Conservation (phyloP, 345 rosid genomes). For the Lagerstroemia speciosa region DNA sequence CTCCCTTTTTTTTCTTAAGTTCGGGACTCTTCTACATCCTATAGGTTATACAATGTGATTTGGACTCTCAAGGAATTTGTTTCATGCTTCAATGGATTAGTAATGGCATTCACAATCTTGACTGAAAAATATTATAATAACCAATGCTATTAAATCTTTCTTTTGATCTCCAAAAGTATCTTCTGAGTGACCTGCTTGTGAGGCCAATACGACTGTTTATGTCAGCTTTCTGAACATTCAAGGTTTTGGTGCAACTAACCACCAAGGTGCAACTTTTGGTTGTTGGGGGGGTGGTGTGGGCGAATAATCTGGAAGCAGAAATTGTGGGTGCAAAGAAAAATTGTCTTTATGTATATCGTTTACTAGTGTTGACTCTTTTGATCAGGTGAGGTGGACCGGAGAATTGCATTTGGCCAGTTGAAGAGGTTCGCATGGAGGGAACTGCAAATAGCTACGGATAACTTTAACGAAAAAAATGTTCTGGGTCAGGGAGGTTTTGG, state of each 20-base stretch:
- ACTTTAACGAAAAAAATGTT: slow-evolving; percentile 69
- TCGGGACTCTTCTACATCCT: background rate
- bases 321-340: background rate
- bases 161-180: background rate
- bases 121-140: background rate
- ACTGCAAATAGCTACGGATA: slow-evolving; percentile 81
- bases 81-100: background rate
- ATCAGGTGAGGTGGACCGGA: slow-evolving; percentile 88
- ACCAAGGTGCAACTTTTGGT: background rate
- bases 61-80: background rate
- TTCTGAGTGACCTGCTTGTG: background rate
- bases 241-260: background rate
- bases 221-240: background rate
- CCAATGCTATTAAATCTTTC: background rate
- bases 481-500: slow-evolving; percentile 99
- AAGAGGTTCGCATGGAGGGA: slow-evolving; percentile 93
- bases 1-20: too few relatives aligned
- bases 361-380: slow-evolving; percentile 1
- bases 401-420: slow-evolving; percentile 94
- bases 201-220: background rate
- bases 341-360: background rate
- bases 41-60: background rate
- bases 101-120: background rate
- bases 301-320: background rate
- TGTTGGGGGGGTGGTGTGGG: too few relatives aligned